These are phyloP conservation scores for Fusarium avenaceum DNA, from an alignment of 2,329 filamentous ascomycete genomes.

Conservation along the genomic window DNA sequence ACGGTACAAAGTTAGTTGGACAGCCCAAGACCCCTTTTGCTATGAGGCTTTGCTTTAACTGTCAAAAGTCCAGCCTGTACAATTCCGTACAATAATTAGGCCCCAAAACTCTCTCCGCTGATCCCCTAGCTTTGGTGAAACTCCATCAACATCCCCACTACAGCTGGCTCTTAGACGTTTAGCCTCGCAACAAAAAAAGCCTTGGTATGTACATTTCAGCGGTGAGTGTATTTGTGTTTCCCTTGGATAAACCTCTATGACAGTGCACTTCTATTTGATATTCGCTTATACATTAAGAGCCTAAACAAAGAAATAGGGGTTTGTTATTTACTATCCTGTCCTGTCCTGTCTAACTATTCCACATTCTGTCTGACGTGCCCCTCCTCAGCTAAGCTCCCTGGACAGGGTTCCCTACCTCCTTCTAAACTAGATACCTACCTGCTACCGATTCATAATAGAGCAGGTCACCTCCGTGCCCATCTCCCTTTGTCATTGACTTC, in stretches of 20 bases:
- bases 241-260: not conserved
- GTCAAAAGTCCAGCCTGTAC: too few species aligned
- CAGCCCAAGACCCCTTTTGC: too few species aligned
- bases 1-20: too few species aligned
- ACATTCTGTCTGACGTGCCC: slow-evolving; percentile 45
- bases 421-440: too few species aligned
- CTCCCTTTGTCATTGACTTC: slow-evolving; percentile 16
- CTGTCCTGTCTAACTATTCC: slow-evolving; percentile 26
- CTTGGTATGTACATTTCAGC: not conserved
- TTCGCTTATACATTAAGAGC: slow-evolving; percentile 6
- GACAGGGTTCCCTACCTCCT: slow-evolving; percentile 22
- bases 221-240: slow-evolving; percentile 8
- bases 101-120: not conserved
- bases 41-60: not conserved
- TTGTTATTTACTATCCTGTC: slow-evolving; percentile 8
- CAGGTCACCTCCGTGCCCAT: slow-evolving; percentile 29
- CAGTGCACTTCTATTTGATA: not conserved
- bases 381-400: slow-evolving; percentile 33
- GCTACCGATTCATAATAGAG: not conserved
- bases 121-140: not conserved
- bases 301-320: slow-evolving; percentile 17
- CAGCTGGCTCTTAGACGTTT: not conserved
- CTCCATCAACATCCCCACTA: slow-evolving; percentile 17
- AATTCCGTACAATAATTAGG: not conserved
- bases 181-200: not conserved